A percentile compares a stretch with the other conserved stretches of the same genome.
These are phyloP conservation scores for Kodamaea hsintzibuensis DNA, from an alignment of 805 yeast genomes.

Conservation along the genomic window DNA sequence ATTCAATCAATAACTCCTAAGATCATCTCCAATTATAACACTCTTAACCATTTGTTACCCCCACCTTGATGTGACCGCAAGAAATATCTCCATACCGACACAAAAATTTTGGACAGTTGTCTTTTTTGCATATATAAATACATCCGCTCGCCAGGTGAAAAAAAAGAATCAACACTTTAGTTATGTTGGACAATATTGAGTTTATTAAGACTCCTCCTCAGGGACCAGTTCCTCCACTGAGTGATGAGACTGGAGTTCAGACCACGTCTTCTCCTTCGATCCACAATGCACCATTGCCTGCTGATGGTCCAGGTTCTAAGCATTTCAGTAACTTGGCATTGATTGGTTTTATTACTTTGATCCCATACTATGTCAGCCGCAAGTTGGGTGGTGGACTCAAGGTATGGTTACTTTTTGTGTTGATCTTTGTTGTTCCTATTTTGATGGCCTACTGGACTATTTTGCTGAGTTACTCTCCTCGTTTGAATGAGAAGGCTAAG, in stretches of 20 bases:
- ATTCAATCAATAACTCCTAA: no score
- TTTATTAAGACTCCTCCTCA: constrained; percentile 64
- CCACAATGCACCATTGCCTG: constrained; percentile 84
- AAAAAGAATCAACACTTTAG: neutral
- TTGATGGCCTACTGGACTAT: constrained; percentile 83
- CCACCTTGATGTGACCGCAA: neutral
- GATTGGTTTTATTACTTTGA: constrained; percentile 46
- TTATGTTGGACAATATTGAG: constrained; percentile 45
- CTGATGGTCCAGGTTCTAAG: constrained; percentile 86
- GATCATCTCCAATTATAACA: no score
- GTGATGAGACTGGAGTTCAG: constrained; percentile 34
- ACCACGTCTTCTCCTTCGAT: constrained; percentile 62
- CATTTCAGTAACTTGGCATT: constrained; percentile 67
- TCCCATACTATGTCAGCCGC: constrained; percentile 65
- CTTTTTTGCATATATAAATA: neutral
- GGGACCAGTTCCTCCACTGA: constrained; percentile 31
- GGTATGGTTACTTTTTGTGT: constrained; percentile 60
- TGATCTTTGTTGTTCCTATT: constrained; percentile 64
- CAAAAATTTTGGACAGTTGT: neutral
- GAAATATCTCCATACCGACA: neutral
- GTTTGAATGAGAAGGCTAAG: constrained; percentile 74
- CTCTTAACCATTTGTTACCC: neutral
- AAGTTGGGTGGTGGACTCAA: constrained; percentile 71
- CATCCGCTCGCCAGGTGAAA: neutral
- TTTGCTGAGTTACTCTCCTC: constrained; percentile 73